Evolutionary conservation across 345 rosid genomes (phyloP).

Genomic region (Excoecaria agallocha): DNA sequence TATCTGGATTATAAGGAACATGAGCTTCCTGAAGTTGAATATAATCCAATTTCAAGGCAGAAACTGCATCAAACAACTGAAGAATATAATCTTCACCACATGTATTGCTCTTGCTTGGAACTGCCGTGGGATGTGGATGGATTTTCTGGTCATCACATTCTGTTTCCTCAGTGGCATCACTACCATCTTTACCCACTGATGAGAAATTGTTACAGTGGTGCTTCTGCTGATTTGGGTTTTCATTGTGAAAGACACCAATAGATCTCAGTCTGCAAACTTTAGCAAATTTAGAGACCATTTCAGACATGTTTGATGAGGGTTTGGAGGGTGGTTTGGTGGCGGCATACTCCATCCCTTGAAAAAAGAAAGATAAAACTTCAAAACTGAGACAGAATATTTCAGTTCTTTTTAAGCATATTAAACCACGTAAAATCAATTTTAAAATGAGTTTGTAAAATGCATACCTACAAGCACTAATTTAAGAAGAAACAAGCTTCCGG

Average conservation of each 20-base stretch:
- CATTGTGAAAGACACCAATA: conserved; percentile 49
- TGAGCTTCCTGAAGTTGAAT: conserved; percentile 60
- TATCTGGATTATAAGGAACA: conserved; percentile 52
- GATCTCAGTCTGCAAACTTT: conserved; percentile 60
- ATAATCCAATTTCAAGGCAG: conserved; percentile 47
- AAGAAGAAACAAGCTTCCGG: conserved; percentile 18
- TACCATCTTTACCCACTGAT: conserved; percentile 26
- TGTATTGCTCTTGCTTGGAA: conserved; percentile 22
- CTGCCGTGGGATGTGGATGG: conserved; percentile 28
- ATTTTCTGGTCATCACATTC: conserved; percentile 28
- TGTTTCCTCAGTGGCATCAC: conserved; percentile 30
- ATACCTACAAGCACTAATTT: background rate
- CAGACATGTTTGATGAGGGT: conserved; percentile 46
- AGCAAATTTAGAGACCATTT: conserved; percentile 52
- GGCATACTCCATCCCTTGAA: conserved; percentile 46
- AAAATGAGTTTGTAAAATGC: background rate
- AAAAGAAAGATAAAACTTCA: background rate
- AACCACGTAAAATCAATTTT: background rate
- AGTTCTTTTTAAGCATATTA: background rate
- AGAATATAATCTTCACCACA: conserved; percentile 27
- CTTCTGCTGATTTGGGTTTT: conserved; percentile 27
- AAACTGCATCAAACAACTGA: conserved; percentile 49
- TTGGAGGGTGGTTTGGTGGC: conserved; percentile 32
- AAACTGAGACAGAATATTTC: conserved; percentile 5
- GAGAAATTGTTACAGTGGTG: conserved; percentile 3